These are phyloP conservation scores for Peronospora farinosa DNA, from an alignment of 352 stramenopile genomes.

Conservation along the genomic window DNA sequence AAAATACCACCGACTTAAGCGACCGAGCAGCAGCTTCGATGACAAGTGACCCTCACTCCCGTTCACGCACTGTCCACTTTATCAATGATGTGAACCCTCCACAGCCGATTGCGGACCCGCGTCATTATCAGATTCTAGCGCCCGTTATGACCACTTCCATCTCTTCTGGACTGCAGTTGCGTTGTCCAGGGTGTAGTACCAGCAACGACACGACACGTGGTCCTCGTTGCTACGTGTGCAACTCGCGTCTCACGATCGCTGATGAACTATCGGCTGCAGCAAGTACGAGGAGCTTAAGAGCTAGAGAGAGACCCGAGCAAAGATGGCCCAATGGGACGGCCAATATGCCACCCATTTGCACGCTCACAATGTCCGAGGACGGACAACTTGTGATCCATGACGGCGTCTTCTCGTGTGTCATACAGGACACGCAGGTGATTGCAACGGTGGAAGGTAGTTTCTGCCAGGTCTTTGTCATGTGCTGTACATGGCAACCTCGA, in stretches of 20 bases:
- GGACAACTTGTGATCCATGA: slow-evolving; percentile 26
- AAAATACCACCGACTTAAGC: too few relatives aligned
- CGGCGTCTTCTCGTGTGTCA: slow-evolving; percentile 28
- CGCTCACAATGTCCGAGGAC: slow-evolving; percentile 20
- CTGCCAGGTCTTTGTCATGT: slow-evolving; percentile 37
- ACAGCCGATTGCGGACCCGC: slow-evolving; percentile 8
- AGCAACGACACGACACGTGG: slow-evolving; percentile 29
- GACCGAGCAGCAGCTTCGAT: neutral
- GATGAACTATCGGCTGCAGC: slow-evolving; percentile 15
- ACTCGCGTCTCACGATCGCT: slow-evolving; percentile 16
- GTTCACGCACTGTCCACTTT: slow-evolving; percentile 17
- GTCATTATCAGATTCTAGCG: slow-evolving; percentile 19
- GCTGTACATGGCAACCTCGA: slow-evolving; percentile 28
- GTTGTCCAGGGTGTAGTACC: slow-evolving; percentile 33
- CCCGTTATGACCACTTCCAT: slow-evolving; percentile 1
- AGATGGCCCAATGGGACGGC: neutral
- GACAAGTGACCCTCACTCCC: slow-evolving; percentile 5
- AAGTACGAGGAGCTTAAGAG: neutral
- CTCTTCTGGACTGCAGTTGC: slow-evolving; percentile 24
- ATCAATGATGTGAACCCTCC: slow-evolving; percentile 10
- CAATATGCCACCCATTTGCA: slow-evolving; percentile 4
- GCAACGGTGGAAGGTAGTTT: slow-evolving; percentile 13
- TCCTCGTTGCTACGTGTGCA: slow-evolving; percentile 32
- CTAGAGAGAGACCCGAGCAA: neutral
- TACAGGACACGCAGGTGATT: slow-evolving; percentile 29